Evolutionary conservation across 106 monocot genomes (phyloP), one percentile per base, ranked within the genome.

Genomic region (Platanthera guangdongensis): DNA sequence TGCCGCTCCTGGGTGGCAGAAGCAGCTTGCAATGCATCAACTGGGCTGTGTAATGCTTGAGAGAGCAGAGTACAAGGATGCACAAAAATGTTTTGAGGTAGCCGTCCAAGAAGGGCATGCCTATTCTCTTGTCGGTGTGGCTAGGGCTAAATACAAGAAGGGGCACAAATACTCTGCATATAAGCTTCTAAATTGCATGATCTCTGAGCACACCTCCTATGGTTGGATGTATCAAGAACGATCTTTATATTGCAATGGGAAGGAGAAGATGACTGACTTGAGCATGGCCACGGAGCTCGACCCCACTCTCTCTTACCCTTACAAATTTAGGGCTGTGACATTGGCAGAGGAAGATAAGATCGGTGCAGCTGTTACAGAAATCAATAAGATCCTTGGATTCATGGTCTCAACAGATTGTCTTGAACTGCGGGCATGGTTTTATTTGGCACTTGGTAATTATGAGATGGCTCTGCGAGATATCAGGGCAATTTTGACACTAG

Each of bases 161-260:
- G 99, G 99, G 14, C 92, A 99, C 78, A 90, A 88, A 72, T 99
- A 99, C 74, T 80, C 89, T 2, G 99, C 99, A 5, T 99, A 90
- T 67, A 99, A 99, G 88, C 82, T 89, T 50, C 77, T 82, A 62
- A 94, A 86, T 46, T 76, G 78, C 54, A 73, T 99, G 39, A 51
- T 94, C 8, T 71, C 80, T 19, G 92, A 92, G 15, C 75, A 88
- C 45, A 74, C 83, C 25, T 82, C 79, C 0, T 79, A 80, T 30
- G 94, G 99, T 0, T 99, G 99, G 94, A 94, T 99, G 92, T 87
- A 92, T 71, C 99, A 99, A 77, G 99, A 99, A 73, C 79, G 92
- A 50, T 94, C 99, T 16, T 54, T 99, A 55, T 99, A 94, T 51
- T 83, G 94, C 76, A 81, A 82, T 32, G 87, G 86, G 15, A 90